These are phyloP conservation scores for Nepenthes gracilis DNA, from an alignment of 148 eudicot species.

Conservation along the genomic window DNA sequence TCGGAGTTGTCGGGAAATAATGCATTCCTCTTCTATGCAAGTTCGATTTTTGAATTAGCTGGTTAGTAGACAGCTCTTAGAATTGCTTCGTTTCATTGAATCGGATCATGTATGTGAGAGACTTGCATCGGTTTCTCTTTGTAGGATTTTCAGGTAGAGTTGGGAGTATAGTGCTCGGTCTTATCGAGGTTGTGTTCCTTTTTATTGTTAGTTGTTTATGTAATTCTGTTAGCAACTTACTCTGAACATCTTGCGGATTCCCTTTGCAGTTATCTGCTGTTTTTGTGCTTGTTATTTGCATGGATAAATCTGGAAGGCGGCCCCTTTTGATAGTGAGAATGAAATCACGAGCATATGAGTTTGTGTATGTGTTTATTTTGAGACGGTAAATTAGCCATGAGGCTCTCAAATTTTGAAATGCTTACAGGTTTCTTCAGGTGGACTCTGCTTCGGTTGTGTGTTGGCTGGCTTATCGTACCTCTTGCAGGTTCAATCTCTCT, in stretches of 20 bases:
- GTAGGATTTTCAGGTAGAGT: conserved; percentile 18
- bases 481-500: conserved; percentile 15
- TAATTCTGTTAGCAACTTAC: not conserved
- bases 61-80: conserved; percentile 15
- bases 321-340: conserved; percentile 26
- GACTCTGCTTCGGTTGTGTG: conserved; percentile 21
- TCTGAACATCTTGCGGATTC: not conserved
- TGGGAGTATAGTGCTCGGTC: conserved; percentile 16
- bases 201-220: not conserved
- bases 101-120: not conserved
- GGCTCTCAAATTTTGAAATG: not conserved
- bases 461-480: conserved; percentile 21
- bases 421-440: conserved; percentile 24
- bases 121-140: not conserved
- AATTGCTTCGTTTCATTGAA: not conserved
- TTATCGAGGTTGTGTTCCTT: conserved; percentile 16
- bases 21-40: conserved; percentile 21
- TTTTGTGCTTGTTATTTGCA: conserved; percentile 7
- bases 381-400: not conserved
- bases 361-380: not conserved
- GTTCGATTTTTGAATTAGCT: conserved; percentile 22
- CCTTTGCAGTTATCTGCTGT: conserved; percentile 17
- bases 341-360: not conserved
- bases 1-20: conserved; percentile 11
- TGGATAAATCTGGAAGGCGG: conserved; percentile 26